phyloP scores from a whole-genome alignment of 2,329 filamentous ascomycete genomes.

The Colletotrichum liaoningense region DNA sequence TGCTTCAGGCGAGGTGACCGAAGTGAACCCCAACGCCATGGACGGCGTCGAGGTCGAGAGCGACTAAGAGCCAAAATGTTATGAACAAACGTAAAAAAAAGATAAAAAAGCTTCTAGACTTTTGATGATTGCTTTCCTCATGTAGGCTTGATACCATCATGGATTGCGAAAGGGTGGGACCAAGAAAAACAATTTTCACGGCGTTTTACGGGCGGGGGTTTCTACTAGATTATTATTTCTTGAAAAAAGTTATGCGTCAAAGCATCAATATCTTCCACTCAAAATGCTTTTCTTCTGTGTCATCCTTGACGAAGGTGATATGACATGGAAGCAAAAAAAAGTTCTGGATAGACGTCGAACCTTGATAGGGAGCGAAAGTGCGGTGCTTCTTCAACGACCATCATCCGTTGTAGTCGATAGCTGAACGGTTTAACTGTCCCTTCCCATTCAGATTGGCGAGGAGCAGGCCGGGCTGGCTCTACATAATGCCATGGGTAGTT shows the following conservation, averaged over 20 bases:
- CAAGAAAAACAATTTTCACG: constrained; percentile 27
- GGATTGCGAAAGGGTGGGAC: constrained; percentile 33
- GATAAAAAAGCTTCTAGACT: constrained; percentile 26
- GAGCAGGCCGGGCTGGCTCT: too few species aligned
- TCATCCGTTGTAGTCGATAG: too few species aligned
- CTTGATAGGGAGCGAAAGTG: too few species aligned
- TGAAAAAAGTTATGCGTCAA: constrained; percentile 17
- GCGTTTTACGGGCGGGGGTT: constrained; percentile 25
- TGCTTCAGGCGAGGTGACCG: constrained; percentile 68
- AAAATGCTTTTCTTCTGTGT: background rate
- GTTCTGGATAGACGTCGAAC: too few species aligned
- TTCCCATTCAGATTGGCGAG: too few species aligned
- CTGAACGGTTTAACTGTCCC: too few species aligned
- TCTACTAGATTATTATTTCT: constrained; percentile 14
- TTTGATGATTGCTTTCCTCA: constrained; percentile 36
- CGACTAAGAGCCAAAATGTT: constrained; percentile 14
- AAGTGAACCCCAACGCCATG: constrained; percentile 56
- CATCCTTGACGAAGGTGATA: background rate
- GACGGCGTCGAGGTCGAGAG: constrained; percentile 47
- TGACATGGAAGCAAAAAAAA: too few species aligned
- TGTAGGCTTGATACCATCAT: constrained; percentile 38
- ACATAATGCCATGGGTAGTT: too few species aligned
- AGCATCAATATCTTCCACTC: constrained; percentile 3
- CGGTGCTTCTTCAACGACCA: too few species aligned
- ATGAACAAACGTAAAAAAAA: constrained; percentile 1